Conservation (phyloP, 441 rosid genomes). For the Cnidoscolus chayamansa region DNA sequence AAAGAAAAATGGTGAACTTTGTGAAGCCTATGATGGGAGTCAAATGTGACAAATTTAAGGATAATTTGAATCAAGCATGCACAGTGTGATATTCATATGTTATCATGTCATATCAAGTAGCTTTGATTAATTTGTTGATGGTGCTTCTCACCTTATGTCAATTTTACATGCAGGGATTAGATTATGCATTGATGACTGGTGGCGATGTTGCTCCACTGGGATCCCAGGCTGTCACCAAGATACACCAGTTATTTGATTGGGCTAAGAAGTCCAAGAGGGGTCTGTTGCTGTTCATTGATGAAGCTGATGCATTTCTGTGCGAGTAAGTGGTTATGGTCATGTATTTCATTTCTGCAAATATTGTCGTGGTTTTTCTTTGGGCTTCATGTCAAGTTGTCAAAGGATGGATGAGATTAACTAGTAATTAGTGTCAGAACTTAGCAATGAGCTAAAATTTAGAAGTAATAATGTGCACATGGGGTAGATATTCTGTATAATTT, state of each 20-base stretch:
- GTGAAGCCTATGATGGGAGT: not conserved
- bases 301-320: slow-evolving; percentile 94
- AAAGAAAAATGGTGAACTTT: not conserved
- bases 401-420: not conserved
- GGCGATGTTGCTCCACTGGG: slow-evolving; percentile 99
- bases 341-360: not conserved
- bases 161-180: slow-evolving; percentile 64
- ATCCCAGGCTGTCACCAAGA: slow-evolving; percentile 95
- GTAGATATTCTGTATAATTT: not conserved
- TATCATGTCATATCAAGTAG: not conserved
- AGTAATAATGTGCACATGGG: not conserved
- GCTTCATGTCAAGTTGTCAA: not conserved
- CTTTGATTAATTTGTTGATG: not conserved
- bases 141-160: slow-evolving; percentile 10
- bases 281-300: slow-evolving; percentile 79
- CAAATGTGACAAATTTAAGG: slow-evolving; percentile 6
- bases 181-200: slow-evolving; percentile 96
- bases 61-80: not conserved
- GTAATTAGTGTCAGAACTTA: not conserved
- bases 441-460: not conserved
- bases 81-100: not conserved
- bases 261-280: slow-evolving; percentile 85
- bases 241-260: slow-evolving; percentile 96
- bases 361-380: not conserved
- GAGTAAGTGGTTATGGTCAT: slow-evolving; percentile 56